Evolutionary conservation across 768 basidiomycete genomes (phyloP), one percentile per base, ranked within the genome.

Genomic region (Udeniomyces megalosporus): DNA sequence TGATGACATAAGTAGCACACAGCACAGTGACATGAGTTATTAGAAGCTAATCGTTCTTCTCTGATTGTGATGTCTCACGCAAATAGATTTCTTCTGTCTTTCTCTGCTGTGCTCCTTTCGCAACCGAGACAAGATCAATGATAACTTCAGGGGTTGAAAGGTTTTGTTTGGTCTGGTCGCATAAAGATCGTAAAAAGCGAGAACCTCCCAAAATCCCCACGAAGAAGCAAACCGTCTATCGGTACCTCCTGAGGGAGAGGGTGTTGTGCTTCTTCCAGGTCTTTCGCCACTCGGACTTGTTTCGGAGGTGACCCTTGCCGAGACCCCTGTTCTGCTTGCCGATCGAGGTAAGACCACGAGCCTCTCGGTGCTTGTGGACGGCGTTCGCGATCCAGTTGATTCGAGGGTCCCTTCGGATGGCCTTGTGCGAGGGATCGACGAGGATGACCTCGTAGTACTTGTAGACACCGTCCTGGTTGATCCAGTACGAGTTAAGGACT

Each of bases 261-360:
- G 92, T 95, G 82, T 96, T 99, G 90, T 96, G 88, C 75, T 81
- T 90, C 77, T 88, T 90, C 91, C 91, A 97, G 77, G 86, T 89
- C 11, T 89, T 85, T 67, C 84, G 82, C 69, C 84, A 82, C 50
- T 58, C 89, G 48, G 84, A 82, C 74, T 96, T 88, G 78, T 96
- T 95, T 87, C 89, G 78, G 68, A 84, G 83, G 73, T 86, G 82
- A 51, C 93, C 93, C 76, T 96, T 96, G 78, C 91, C 93, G 72
- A 96, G 75, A 70, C 95, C 93, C 24, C 78, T 28, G n/a, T 85
- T 88, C 80, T 89, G 83, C 78, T 97, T 97, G 70, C 95, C 95
- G 66, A 87, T 82, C 73, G 86, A 84, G 73, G 95, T 99, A 69
- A 99, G 88, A 67, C 95, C 95, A 75, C 95, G 90, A 69, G 88